phyloP scores from a whole-genome alignment of 257 asterid genomes.

The Echium plantagineum region DNA sequence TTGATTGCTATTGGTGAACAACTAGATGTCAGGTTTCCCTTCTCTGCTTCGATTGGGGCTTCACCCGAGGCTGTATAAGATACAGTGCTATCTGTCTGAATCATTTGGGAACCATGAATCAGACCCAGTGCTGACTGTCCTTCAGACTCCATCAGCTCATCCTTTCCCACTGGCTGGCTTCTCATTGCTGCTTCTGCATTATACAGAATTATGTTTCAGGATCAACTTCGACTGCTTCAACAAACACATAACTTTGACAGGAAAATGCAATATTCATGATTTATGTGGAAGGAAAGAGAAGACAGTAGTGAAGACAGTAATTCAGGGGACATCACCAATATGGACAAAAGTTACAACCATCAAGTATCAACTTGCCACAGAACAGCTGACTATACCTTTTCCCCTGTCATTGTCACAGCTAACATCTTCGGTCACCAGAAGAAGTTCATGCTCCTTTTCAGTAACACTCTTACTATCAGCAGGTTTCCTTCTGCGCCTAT shows the following conservation, averaged over 20 bases:
- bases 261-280: background rate
- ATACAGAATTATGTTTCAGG: background rate
- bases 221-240: background rate
- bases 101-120: slow-evolving; percentile 32
- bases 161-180: slow-evolving; percentile 43
- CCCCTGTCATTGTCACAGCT: slow-evolving; percentile 50
- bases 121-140: slow-evolving; percentile 36
- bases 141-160: slow-evolving; percentile 41
- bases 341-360: background rate
- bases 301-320: background rate
- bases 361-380: background rate
- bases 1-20: slow-evolving; percentile 35
- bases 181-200: slow-evolving; percentile 30
- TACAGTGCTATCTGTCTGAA: slow-evolving; percentile 34
- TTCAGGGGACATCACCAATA: background rate
- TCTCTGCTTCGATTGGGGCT: slow-evolving; percentile 29
- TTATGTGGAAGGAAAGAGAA: background rate
- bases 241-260: background rate
- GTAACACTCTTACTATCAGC: slow-evolving; percentile 38
- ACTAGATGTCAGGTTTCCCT: slow-evolving; percentile 29
- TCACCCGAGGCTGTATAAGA: slow-evolving; percentile 38
- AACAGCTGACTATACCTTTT: slow-evolving; percentile 35
- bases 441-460: slow-evolving; percentile 39
- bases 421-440: slow-evolving; percentile 36
- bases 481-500: slow-evolving; percentile 72